Percentiles rank a stretch among this genome's conserved stretches.
Evolutionary conservation across 2,329 filamentous ascomycete genomes (phyloP).

Genomic region (Pseudogymnoascus sp.): DNA sequence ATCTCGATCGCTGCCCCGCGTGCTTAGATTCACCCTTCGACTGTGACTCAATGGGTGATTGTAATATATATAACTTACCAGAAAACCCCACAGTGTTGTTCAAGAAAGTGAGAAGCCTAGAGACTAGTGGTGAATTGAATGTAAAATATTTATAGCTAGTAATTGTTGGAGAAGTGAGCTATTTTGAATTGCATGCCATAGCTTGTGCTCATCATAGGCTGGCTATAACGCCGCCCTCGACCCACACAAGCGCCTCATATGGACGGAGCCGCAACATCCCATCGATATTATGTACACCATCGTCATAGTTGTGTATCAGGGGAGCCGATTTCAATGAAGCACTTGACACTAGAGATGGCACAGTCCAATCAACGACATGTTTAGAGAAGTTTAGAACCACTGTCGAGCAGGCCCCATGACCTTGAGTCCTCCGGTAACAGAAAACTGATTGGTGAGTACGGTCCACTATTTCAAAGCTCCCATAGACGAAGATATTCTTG

Average conservation of each 20-base stretch:
- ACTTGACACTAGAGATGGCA: background rate
- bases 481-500: constrained; percentile 59
- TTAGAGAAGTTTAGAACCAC: constrained; percentile 26
- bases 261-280: background rate
- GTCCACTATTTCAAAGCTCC: constrained; percentile 48
- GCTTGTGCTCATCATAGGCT: background rate
- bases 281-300: background rate
- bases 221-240: background rate
- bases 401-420: constrained; percentile 23
- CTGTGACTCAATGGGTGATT: too few relatives aligned
- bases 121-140: too few relatives aligned
- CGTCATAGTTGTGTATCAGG: background rate
- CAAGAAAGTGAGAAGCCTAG: too few relatives aligned
- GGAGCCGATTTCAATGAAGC: background rate
- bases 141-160: too few relatives aligned
- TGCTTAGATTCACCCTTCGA: too few relatives aligned
- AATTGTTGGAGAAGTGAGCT: too few relatives aligned
- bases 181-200: too few relatives aligned
- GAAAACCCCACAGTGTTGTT: too few relatives aligned
- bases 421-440: constrained; percentile 40
- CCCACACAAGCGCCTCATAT: background rate
- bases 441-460: constrained; percentile 48
- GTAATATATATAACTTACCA: too few relatives aligned
- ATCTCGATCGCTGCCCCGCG: too few relatives aligned
- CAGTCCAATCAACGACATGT: constrained; percentile 1